Conservation (phyloP, 495 filamentous ascomycete species). For the Letharia columbiana region DNA sequence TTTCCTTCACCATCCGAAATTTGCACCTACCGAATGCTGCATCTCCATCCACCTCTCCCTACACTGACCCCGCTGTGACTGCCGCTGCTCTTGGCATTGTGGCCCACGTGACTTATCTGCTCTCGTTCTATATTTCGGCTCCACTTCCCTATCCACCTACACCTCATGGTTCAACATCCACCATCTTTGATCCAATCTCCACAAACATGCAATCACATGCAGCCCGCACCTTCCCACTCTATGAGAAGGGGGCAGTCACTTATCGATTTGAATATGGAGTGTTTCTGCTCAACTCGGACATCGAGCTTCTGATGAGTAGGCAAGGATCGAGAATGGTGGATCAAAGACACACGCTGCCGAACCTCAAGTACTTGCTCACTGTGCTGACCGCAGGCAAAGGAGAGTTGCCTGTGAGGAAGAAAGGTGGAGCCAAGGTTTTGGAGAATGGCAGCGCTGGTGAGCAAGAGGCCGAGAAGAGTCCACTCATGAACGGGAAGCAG, state of each 20-base stretch:
- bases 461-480: constrained; percentile 10
- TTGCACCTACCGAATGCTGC: constrained; percentile 69
- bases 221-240: constrained; percentile 70
- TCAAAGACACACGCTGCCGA: constrained; percentile 82
- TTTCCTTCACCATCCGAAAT: constrained; percentile 69
- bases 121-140: constrained; percentile 75
- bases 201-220: constrained; percentile 46
- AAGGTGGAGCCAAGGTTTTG: constrained; percentile 64
- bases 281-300: constrained; percentile 87
- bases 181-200: constrained; percentile 73
- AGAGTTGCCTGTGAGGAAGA: constrained; percentile 69
- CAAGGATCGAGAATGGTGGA: constrained; percentile 71
- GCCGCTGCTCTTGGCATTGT: constrained; percentile 79
- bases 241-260: constrained; percentile 62
- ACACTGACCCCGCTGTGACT: constrained; percentile 54
- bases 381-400: constrained; percentile 69
- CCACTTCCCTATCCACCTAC: constrained; percentile 74
- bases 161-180: constrained; percentile 61
- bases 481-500: constrained; percentile 5
- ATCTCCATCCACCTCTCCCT: constrained; percentile 43
- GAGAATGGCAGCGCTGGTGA: constrained; percentile 25
- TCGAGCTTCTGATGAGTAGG: constrained; percentile 73
- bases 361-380: constrained; percentile 86
- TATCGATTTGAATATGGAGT: constrained; percentile 93
- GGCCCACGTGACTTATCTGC: constrained; percentile 62